Percentiles rank a stretch among this genome's conserved stretches.
These are phyloP conservation scores for Polytrichum commune DNA, from an alignment of 225 moss, liverwort and hornwort species.

Conservation along the genomic window DNA sequence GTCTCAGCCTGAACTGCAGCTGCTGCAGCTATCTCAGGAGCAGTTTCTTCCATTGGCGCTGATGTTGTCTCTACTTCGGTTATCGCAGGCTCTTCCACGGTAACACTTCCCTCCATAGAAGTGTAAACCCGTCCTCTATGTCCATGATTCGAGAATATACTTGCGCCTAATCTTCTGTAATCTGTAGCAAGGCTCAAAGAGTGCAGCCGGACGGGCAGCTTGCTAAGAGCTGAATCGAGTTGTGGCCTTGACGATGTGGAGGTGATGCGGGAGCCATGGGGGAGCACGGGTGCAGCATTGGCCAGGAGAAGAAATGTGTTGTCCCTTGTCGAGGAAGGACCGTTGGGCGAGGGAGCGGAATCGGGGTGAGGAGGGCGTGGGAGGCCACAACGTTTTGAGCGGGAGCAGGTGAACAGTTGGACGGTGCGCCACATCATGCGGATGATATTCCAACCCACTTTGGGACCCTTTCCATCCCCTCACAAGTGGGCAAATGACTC, in stretches of 20 bases:
- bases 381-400: no score
- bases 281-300: conserved; percentile 43
- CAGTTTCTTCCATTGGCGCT: conserved; percentile 10
- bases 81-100: conserved; percentile 47
- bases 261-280: conserved; percentile 14
- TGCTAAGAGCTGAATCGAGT: conserved; percentile 4
- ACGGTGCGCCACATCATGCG: no score
- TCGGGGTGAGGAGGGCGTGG: no score
- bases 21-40: neutral
- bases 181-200: neutral
- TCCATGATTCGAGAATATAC: neutral
- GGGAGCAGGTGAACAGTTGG: no score
- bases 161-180: conserved; percentile 2
- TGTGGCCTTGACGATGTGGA: conserved; percentile 15
- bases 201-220: conserved; percentile 14
- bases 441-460: no score
- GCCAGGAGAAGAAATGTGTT: conserved; percentile 30
- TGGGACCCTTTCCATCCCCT: no score
- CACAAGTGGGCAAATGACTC: no score
- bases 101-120: conserved; percentile 45
- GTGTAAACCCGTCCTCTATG: conserved; percentile 16
- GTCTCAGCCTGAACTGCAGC: conserved; percentile 2
- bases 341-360: no score
- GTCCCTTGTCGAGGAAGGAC: conserved; percentile 55
- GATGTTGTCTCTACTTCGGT: neutral